Base-by-base conservation (phyloP, 495 filamentous ascomycete species). In the Tuber calosporum region DNA sequence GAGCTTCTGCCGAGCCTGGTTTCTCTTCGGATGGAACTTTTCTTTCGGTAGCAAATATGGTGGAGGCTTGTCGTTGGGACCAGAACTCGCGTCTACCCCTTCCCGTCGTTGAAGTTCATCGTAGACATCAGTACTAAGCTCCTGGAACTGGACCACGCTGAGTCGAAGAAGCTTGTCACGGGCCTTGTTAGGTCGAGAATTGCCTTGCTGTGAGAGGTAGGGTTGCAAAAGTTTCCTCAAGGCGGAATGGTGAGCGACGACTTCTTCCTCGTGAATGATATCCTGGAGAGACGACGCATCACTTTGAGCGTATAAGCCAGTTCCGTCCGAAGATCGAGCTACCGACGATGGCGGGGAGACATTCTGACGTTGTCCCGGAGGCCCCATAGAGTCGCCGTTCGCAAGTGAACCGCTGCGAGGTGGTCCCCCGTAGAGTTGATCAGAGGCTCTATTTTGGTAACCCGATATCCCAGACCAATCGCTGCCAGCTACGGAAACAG, bases 71-170 rank as follows among this genome's bases (percentile, higher is more conserved):
- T 86, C 85, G 26, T 79, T 80, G 39, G 73, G 75, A 22, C 75
- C 80, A 34, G 41, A 73, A 30, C 76, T 83, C 53, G 82, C 79
- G 68, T 88, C 87, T 53, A 82, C 85, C 2, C 83, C 81, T 40
- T 85, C 85, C 73, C 95, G 89, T 45, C 95, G 91, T 75, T 95
- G 87, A 66, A 97, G 85, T 83, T 99, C 95, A 82, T 99, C 95
- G 83, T 93, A 98, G 42, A 99, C 95, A 82, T 99, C 95, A 34
- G 94, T 98, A 81, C 93, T 97, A 34, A 99, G 86, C 84, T 99
- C 95, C 81, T 96, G 92, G 82, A 99, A 99, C 81, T 99, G 95
- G 37, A 94, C 93, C 15, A 90, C 85, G 1, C 93, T 96, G 45
- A 99, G 85, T 67, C 94, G 88, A 69, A 97, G 87, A 66, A 98